Evolutionary conservation across 176 grass and related monocot genomes (phyloP).

Genomic region (bread wheat (Triticum aestivum)): IWGSC_CS_RefSeq_v2.1 NC_057802.1:376200298-376200797

Average conservation of each 20-base stretch:
- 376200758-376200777: neutral
- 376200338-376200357: neutral
- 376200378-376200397: neutral
- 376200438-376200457: constrained; percentile 76
- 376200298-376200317: constrained; percentile 49
- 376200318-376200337: constrained; percentile 79
- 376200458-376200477: constrained; percentile 73
- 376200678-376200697: constrained; percentile 64
- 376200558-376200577: constrained; percentile 8
- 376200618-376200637: constrained; percentile 86
- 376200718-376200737: constrained; percentile 83
- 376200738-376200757: neutral
- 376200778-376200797: neutral
- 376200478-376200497: constrained; percentile 86
- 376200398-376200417: neutral
- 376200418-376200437: constrained; percentile 86
- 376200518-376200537: neutral
- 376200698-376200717: constrained; percentile 77
- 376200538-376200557: neutral
- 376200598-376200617: constrained; percentile 53
- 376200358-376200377: neutral
- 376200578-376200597: constrained; percentile 68
- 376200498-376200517: neutral
- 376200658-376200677: constrained; percentile 75
- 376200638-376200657: constrained; percentile 72